phyloP scores from a whole-genome alignment of 495 filamentous ascomycete genomes.

The Podospora conica region DNA sequence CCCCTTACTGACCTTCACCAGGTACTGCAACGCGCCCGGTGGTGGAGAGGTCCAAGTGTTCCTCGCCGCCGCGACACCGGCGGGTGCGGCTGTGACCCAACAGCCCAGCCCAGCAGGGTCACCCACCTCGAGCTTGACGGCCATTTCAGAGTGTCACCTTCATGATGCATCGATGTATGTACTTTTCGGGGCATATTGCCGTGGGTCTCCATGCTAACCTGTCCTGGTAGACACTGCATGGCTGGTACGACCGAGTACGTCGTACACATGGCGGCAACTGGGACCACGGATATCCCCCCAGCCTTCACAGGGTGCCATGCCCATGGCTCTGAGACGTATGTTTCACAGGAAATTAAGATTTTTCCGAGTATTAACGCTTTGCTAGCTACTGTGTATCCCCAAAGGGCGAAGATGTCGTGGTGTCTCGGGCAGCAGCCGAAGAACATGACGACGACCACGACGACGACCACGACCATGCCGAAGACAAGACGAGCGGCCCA shows the following conservation, averaged over 20 bases:
- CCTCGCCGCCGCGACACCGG: slow-evolving; percentile 1
- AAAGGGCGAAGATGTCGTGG: slow-evolving; percentile 31
- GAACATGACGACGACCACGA: slow-evolving; percentile 10
- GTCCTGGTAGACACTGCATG: slow-evolving; percentile 11
- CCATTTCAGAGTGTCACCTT: slow-evolving; percentile 5
- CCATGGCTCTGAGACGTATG: slow-evolving; percentile 8
- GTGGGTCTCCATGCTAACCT: slow-evolving; percentile 3
- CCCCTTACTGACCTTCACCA: not conserved
- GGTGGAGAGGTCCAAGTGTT: slow-evolving; percentile 5
- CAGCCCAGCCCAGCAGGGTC: not conserved
- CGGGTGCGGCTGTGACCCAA: not conserved
- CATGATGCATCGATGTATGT: not conserved
- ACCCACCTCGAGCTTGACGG: not conserved
- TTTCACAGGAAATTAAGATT: not conserved
- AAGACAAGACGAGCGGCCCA: slow-evolving; percentile 13
- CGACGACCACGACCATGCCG: slow-evolving; percentile 9
- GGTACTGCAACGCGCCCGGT: not conserved
- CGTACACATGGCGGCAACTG: slow-evolving; percentile 10
- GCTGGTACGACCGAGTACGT: slow-evolving; percentile 12
- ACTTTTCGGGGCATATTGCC: not conserved
- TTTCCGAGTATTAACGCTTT: slow-evolving; percentile 1
- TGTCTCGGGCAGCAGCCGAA: slow-evolving; percentile 9
- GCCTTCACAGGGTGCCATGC: slow-evolving; percentile 10
- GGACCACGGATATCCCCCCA: slow-evolving; percentile 13
- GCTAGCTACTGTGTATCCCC: slow-evolving; percentile 37